A percentile compares a stretch with the other conserved stretches of the same genome.
phyloP scores from a whole-genome alignment of 257 asterid species.

The Parsonsia alboflavescens region DNA sequence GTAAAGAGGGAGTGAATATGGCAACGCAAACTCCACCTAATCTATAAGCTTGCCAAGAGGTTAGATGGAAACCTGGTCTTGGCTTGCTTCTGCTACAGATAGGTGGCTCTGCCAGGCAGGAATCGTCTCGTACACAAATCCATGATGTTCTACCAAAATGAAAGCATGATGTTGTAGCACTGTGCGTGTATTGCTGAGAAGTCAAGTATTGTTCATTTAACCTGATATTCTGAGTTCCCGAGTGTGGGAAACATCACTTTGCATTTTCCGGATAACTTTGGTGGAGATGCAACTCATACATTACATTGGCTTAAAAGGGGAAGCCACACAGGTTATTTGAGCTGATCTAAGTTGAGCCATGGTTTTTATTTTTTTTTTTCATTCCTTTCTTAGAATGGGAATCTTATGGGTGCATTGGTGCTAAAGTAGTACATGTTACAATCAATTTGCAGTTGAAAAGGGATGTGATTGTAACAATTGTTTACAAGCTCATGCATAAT shows the following conservation, averaged over 20 bases:
- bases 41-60: no score
- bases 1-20: no score
- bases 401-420: no score
- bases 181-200: neutral
- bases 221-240: conserved; percentile 91
- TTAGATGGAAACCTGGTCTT: no score
- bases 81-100: no score
- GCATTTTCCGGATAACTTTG: conserved; percentile 96
- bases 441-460: conserved; percentile 66
- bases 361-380: neutral
- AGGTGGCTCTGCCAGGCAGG: no score
- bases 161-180: neutral
- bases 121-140: no score
- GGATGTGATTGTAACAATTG: conserved; percentile 85
- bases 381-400: no score
- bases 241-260: conserved; percentile 84
- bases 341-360: neutral
- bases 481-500: conserved; percentile 88
- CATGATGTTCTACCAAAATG: no score
- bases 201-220: conserved; percentile 12
- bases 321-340: conserved; percentile 90
- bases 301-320: conserved; percentile 96
- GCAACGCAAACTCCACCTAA: no score
- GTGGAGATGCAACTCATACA: conserved; percentile 81
- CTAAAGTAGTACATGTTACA: conserved; percentile 7